Base-by-base conservation (phyloP, 1,284 basidiomycete genomes). In the Austropuccinia psidii region DNA sequence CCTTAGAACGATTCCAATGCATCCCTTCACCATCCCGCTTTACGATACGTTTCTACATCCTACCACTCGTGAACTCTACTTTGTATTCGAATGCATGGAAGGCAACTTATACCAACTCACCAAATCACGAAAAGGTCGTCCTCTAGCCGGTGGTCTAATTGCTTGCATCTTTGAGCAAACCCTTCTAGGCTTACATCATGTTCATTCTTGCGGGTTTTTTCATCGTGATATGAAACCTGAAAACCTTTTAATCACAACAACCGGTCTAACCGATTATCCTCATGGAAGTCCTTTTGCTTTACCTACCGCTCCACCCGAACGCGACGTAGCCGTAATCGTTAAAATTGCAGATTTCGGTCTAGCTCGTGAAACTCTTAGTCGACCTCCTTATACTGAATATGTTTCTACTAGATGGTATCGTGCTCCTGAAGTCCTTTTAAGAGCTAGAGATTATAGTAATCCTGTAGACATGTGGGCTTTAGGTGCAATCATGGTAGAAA, bases 191-290 rank as follows among this genome's bases (percentile, higher is more conserved):
- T 85, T 99, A 43, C 85, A 93, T 79, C 96, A 98, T 81, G 93
- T 98, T 76, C 96, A 99, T 82, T 80, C 84, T 19, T 85, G 89
- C 60, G 95, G 95, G 73, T 99, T 96, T 82, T 98, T 99, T 81
- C 96, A 99, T 81, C 91, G 96, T 69, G 96, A 99, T 82, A 95
- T 98, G 92, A 99, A 99, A 82, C 96, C 96, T 33, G 96, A 99
- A 81, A 99, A 99, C 79, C 87, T 99, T n/a, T 87, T 99, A 70
- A 95, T 99, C 78, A 99, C 96, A n/a, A 99, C 96, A 1, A 97
- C 93, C 11, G 96, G 96, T 29, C 85, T 97, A 62, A 89, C 90
- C 77, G 93, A 97, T 82, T 99, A 99, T 80, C 88, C 88, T n/a
- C 62, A 77, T 9, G 72, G 66, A 21, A 41, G 64, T 35, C 75